phyloP scores from a whole-genome alignment of 805 yeast genomes.

The Hanseniaspora lachancei region DNA sequence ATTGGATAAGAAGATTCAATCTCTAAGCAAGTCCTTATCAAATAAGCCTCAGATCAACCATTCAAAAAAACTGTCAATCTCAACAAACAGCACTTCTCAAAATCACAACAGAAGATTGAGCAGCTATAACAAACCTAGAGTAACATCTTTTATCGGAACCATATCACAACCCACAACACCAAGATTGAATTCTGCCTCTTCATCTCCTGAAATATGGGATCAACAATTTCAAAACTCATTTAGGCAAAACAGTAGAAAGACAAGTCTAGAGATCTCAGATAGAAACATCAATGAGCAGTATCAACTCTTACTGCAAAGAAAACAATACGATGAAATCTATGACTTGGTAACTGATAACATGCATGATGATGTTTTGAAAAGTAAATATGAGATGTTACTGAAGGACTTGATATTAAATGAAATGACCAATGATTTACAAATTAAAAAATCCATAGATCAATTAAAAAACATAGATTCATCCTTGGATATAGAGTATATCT shows the following conservation, averaged over 20 bases:
- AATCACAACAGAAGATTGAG: conserved; percentile 4
- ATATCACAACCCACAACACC: conserved; percentile 3
- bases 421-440: not conserved
- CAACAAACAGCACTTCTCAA: not conserved
- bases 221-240: not conserved
- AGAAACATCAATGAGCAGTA: not conserved
- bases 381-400: not conserved
- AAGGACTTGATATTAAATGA: not conserved
- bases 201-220: conserved; percentile 11
- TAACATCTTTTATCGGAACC: not conserved
- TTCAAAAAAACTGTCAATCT: not conserved
- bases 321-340: conserved; percentile 4
- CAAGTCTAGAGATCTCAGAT: not conserved
- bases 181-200: not conserved
- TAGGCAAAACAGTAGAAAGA: not conserved
- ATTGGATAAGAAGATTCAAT: conserved; percentile 2
- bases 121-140: conserved; percentile 5
- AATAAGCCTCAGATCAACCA: not conserved
- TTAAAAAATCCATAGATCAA: not conserved
- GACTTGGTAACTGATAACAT: conserved; percentile 1
- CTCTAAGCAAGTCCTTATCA: not conserved
- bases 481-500: not conserved
- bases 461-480: not conserved
- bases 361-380: not conserved
- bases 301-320: not conserved